Base-by-base conservation (phyloP, 208 protist genomes). In the Wallacemonas rigidus region DNA sequence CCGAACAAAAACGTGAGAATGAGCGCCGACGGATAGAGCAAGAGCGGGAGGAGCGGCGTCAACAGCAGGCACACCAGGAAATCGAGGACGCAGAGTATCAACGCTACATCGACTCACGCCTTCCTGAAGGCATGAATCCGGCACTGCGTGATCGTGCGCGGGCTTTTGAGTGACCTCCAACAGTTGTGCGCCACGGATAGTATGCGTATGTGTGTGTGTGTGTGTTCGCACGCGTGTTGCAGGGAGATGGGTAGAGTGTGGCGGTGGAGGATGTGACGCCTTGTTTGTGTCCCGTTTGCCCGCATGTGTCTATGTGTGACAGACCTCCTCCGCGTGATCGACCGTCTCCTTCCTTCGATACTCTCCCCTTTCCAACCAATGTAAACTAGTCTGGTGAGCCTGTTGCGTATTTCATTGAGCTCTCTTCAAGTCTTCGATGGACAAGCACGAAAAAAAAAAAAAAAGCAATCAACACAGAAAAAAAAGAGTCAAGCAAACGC, bases 1-100 rank as follows among this genome's bases (percentile, higher is more conserved):
- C 88, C 2, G 79, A 55, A 35, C 86, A 96, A 72, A 89, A 89
- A 80, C 70, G 76, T 26, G 82, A 86, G 69, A 83, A 91, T 39
- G 76, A 75, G 2, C 79, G 70, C 14, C 82, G 70, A 0, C 75
- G 71, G 40, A 64, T 72, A n/a, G 81, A 87, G 71, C 65, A 72
- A 35, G 76, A 87, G 50, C 76, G 75, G 12, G 78, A 87, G 12
- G 76, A 86, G 54, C 64, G 64, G 15, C 71, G 70, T 5, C 67
- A 69, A 38, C 77, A 81, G 56, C 63, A 77, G 17, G 81, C 82
- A 38, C 67, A 71, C 12, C 63, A 77, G 71, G 76, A 77, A 72
- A 62, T 67, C n/a, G 89, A 95, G 26, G 86, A 93, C 41, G 81
- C 69, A 17, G 61, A 72, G 14, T 95, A 87, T 60, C 44, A 58